Conservation (phyloP, 768 basidiomycete species). For the Chalciporus sphaerocephalus region DNA sequence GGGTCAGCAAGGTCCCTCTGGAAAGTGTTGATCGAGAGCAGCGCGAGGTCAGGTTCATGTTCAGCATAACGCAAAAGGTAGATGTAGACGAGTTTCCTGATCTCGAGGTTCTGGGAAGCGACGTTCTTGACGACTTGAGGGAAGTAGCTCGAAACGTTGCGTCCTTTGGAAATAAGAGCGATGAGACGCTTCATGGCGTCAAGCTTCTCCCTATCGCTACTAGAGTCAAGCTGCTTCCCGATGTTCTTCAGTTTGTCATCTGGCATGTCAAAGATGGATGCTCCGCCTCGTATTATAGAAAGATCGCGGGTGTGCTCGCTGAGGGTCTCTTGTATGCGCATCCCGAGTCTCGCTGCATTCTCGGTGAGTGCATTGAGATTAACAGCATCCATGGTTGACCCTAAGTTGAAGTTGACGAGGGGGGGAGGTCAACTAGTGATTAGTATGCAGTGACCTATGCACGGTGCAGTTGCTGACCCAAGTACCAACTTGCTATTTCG, state of each 20-base stretch:
- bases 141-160: constrained; percentile 90
- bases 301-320: constrained; percentile 78
- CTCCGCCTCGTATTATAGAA: constrained; percentile 49
- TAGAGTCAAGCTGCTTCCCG: constrained; percentile 81
- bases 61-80: constrained; percentile 94
- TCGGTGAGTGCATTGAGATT: constrained; percentile 51
- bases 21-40: constrained; percentile 97
- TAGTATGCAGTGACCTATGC: constrained; percentile 1
- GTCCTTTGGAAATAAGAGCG: constrained; percentile 89
- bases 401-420: background rate
- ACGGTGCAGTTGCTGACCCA: no score
- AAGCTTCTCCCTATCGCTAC: constrained; percentile 82
- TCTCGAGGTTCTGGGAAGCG: constrained; percentile 85
- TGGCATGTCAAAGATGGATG: constrained; percentile 58
- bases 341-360: constrained; percentile 79
- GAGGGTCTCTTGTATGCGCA: constrained; percentile 78
- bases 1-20: constrained; percentile 92
- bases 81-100: constrained; percentile 96
- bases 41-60: constrained; percentile 88
- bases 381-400: constrained; percentile 30
- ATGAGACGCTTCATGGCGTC: constrained; percentile 95
- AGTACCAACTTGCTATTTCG: no score
- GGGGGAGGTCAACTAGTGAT: background rate
- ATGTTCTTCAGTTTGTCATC: constrained; percentile 86
- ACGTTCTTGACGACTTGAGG: constrained; percentile 98